Evolutionary conservation across 1,284 basidiomycete genomes (phyloP).

Genomic region (Apiotrichum gamsii): DNA sequence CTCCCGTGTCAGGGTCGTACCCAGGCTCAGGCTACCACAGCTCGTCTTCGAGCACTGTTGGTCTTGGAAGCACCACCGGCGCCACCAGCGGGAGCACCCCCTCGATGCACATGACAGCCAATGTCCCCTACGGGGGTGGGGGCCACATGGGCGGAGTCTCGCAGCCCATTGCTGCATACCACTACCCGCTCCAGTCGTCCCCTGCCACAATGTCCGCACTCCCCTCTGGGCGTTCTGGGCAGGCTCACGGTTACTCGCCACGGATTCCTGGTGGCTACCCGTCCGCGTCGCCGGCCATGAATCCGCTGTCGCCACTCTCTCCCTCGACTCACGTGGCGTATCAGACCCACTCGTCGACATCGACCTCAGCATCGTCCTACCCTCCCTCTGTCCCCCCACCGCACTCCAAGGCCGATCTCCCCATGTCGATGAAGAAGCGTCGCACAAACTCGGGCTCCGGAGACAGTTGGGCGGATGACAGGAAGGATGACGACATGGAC

Average conservation of each 20-base stretch:
- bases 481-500: constrained; percentile 20
- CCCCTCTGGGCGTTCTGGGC: constrained; percentile 1
- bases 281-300: constrained; percentile 12
- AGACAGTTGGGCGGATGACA: constrained; percentile 9
- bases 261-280: constrained; percentile 16
- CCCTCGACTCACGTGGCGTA: constrained; percentile 15
- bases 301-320: constrained; percentile 15
- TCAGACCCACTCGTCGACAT: neutral
- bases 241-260: constrained; percentile 15
- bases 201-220: constrained; percentile 17
- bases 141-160: constrained; percentile 8
- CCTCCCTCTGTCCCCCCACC: constrained; percentile 10
- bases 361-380: constrained; percentile 9
- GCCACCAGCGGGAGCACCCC: neutral
- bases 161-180: constrained; percentile 12
- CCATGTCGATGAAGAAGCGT: constrained; percentile 3
- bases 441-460: constrained; percentile 9
- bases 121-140: constrained; percentile 19
- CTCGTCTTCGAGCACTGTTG: constrained; percentile 4
- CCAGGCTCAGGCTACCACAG: constrained; percentile 9
- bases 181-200: constrained; percentile 12
- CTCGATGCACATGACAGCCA: constrained; percentile 13
- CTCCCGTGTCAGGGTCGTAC: constrained; percentile 17
- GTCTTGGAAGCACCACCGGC: neutral
- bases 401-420: constrained; percentile 7